Percentiles rank a stretch among this genome's conserved stretches.
phyloP scores from a whole-genome alignment of 2,329 filamentous ascomycete species.

The Akanthomyces lecanii region DNA sequence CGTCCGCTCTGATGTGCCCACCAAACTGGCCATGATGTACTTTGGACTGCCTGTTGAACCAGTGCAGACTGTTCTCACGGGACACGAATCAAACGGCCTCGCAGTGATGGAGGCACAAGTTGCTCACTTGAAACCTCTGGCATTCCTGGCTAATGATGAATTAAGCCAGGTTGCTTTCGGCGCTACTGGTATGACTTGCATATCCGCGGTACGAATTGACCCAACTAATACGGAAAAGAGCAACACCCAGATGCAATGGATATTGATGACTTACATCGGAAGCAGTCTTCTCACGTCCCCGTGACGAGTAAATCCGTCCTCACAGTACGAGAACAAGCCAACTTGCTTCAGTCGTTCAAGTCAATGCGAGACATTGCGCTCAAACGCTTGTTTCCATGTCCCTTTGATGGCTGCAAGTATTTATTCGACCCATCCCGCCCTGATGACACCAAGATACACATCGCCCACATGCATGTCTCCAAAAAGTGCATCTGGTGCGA shows the following conservation, averaged over 20 bases:
- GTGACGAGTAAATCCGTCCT: constrained; percentile 35
- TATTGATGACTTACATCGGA: not conserved
- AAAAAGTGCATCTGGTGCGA: constrained; percentile 36
- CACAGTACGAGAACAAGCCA: constrained; percentile 37
- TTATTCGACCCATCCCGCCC: constrained; percentile 29
- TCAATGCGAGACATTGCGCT: constrained; percentile 2
- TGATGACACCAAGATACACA: constrained; percentile 32
- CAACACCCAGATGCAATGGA: not conserved
- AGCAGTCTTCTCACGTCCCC: constrained; percentile 26
- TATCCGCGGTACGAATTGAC: not conserved
- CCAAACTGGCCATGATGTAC: constrained; percentile 44
- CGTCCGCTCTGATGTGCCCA: constrained; percentile 27
- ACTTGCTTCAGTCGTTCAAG: constrained; percentile 27
- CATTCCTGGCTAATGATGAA: not conserved
- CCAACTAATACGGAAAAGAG: not conserved
- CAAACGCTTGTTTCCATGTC: constrained; percentile 34
- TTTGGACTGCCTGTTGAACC: constrained; percentile 45
- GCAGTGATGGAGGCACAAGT: not conserved
- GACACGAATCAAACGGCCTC: constrained; percentile 3
- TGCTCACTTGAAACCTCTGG: not conserved
- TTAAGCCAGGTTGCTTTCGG: not conserved
- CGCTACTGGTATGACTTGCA: not conserved
- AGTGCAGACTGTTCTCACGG: constrained; percentile 23
- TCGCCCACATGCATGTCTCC: constrained; percentile 31
- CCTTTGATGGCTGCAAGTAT: constrained; percentile 34